phyloP scores from a whole-genome alignment of 208 protist genomes.

The Angomonas deanei region DNA sequence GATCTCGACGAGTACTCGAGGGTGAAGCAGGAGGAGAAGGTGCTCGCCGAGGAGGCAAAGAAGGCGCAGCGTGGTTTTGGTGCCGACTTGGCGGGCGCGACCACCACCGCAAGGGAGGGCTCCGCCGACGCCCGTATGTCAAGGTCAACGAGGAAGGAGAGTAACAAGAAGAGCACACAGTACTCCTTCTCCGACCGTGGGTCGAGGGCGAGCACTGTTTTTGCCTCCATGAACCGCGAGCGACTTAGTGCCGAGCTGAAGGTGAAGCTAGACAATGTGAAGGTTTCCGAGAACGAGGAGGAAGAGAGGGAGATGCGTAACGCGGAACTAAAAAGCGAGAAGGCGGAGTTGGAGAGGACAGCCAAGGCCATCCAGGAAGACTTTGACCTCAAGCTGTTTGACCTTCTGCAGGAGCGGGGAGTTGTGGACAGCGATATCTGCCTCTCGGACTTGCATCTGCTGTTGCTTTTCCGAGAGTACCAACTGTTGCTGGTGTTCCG shows the following conservation, averaged over 20 bases:
- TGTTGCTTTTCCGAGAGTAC: slow-evolving; percentile 94
- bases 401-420: slow-evolving; percentile 78
- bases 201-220: slow-evolving; percentile 38
- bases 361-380: slow-evolving; percentile 34
- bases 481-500: slow-evolving; percentile 92
- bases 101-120: not conserved
- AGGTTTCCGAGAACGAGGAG: slow-evolving; percentile 70
- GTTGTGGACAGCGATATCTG: slow-evolving; percentile 92
- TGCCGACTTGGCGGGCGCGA: slow-evolving; percentile 62
- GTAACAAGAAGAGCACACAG: slow-evolving; percentile 12
- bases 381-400: slow-evolving; percentile 78
- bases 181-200: slow-evolving; percentile 19
- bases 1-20: slow-evolving; percentile 62
- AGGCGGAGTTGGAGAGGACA: slow-evolving; percentile 40
- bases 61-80: slow-evolving; percentile 87
- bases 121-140: not conserved
- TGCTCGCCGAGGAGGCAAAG: slow-evolving; percentile 52
- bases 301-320: slow-evolving; percentile 71
- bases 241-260: slow-evolving; percentile 81
- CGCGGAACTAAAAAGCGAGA: slow-evolving; percentile 57
- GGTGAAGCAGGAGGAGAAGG: slow-evolving; percentile 38
- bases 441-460: slow-evolving; percentile 84
- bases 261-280: slow-evolving; percentile 77
- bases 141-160: slow-evolving; percentile 2
- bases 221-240: slow-evolving; percentile 53